These are phyloP conservation scores for Termitomyces sp. DNA, from an alignment of 768 basidiomycete species.

Conservation along the genomic window DNA sequence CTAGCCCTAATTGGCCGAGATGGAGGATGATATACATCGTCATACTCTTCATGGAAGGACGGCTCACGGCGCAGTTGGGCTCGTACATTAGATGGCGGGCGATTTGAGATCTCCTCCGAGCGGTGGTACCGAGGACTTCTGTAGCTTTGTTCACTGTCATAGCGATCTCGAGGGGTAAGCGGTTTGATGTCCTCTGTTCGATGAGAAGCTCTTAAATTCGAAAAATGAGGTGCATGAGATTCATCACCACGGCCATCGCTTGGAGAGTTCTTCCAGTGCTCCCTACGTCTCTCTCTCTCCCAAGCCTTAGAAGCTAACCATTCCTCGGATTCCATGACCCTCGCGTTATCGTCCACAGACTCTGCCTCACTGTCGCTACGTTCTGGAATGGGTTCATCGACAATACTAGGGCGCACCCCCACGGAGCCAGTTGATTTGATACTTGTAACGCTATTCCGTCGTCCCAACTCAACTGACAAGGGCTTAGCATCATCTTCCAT, in stretches of 20 bases:
- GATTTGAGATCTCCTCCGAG: slow-evolving; percentile 5
- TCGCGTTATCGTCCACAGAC: neutral
- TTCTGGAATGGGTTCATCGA: slow-evolving; percentile 35
- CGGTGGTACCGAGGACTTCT: slow-evolving; percentile 6
- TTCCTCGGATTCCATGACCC: slow-evolving; percentile 5
- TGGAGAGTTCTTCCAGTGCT: slow-evolving; percentile 15
- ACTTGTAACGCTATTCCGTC: slow-evolving; percentile 45
- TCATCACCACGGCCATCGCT: slow-evolving; percentile 15
- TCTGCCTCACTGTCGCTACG: slow-evolving; percentile 20
- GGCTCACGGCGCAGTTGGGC: slow-evolving; percentile 11
- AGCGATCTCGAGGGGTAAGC: slow-evolving; percentile 5
- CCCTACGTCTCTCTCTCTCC: slow-evolving; percentile 16
- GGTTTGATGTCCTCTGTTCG: slow-evolving; percentile 8
- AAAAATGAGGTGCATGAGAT: neutral
- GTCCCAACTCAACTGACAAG: slow-evolving; percentile 30
- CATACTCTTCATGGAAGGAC: slow-evolving; percentile 17
- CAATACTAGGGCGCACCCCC: slow-evolving; percentile 32
- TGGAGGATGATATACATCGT: slow-evolving; percentile 12
- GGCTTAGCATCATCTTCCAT: slow-evolving; percentile 41
- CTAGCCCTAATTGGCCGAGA: slow-evolving; percentile 18
- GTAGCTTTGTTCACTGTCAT: slow-evolving; percentile 7
- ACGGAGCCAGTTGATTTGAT: slow-evolving; percentile 38
- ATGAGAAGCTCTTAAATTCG: slow-evolving; percentile 4
- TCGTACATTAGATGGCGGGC: slow-evolving; percentile 1
- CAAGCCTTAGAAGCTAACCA: slow-evolving; percentile 10